These are phyloP conservation scores for Citrullus colocynthis DNA, from an alignment of 306 rosid genomes.

Conservation along the genomic window DNA sequence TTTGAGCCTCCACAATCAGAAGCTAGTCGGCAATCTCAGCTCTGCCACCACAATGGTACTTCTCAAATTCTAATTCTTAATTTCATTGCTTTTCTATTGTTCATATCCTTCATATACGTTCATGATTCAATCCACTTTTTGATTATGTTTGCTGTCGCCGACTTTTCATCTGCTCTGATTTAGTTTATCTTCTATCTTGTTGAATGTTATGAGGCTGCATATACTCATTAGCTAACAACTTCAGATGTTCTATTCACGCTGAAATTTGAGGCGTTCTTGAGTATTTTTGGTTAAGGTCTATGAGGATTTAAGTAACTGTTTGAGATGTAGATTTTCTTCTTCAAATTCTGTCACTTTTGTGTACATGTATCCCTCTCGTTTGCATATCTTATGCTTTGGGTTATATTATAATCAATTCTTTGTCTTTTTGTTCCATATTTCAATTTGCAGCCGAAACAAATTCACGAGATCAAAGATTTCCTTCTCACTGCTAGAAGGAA, in stretches of 20 bases:
- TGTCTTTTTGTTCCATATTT: background rate
- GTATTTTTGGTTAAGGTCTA: background rate
- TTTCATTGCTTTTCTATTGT: too few species aligned
- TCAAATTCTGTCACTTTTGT: background rate
- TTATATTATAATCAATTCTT: background rate
- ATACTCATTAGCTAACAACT: too few species aligned
- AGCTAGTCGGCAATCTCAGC: too few species aligned
- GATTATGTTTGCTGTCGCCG: too few species aligned
- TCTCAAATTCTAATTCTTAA: too few species aligned
- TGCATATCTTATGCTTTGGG: background rate
- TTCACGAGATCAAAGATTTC: conserved; percentile 45
- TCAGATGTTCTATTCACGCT: background rate
- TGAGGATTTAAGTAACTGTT: background rate
- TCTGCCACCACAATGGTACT: too few species aligned
- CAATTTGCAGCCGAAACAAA: conserved; percentile 33
- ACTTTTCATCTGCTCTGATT: too few species aligned
- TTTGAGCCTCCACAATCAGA: too few species aligned
- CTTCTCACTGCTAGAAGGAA: conserved; percentile 48
- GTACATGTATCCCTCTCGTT: background rate
- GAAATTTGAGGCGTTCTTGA: background rate
- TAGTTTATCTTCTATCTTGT: too few species aligned
- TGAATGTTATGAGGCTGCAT: too few species aligned
- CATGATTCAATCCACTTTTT: too few species aligned
- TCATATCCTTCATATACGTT: too few species aligned
- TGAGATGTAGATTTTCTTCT: background rate